Conservation (phyloP, 768 basidiomycete species). For the Leucosporidium scottii region DNA sequence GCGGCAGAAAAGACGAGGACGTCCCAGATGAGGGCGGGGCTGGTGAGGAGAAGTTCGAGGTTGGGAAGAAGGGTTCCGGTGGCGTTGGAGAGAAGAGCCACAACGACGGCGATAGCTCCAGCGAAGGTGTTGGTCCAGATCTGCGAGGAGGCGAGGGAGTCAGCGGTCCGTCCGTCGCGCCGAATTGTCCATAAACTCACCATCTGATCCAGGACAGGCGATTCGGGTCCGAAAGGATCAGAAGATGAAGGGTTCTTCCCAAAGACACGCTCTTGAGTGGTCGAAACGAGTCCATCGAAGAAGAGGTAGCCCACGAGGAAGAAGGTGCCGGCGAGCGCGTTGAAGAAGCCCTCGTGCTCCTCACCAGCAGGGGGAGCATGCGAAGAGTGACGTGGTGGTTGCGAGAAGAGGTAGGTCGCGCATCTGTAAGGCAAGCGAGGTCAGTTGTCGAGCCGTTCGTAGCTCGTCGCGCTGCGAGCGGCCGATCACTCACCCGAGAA, state of each 20-base stretch:
- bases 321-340: constrained; percentile 18
- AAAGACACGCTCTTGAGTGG: constrained; percentile 37
- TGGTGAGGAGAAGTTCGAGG: constrained; percentile 19
- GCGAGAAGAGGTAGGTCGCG: constrained; percentile 34
- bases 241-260: constrained; percentile 31
- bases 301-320: constrained; percentile 34
- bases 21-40: constrained; percentile 9
- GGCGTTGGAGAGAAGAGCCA: constrained; percentile 15
- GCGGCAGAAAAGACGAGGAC: constrained; percentile 30
- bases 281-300: constrained; percentile 36
- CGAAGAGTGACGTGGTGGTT: constrained; percentile 2
- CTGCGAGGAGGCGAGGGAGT: background rate
- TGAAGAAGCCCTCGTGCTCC: background rate
- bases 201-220: constrained; percentile 35
- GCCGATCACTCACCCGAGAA: constrained; percentile 18
- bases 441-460: background rate
- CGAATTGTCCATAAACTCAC: background rate
- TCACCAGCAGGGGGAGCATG: constrained; percentile 3
- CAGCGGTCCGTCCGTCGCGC: background rate
- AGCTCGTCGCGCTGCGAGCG: background rate
- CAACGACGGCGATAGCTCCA: constrained; percentile 19
- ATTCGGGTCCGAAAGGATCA: constrained; percentile 32
- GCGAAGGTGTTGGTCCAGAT: constrained; percentile 34
- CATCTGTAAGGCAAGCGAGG: background rate
- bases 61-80: constrained; percentile 20